Percentiles rank a stretch among this genome's conserved stretches.
phyloP scores from a whole-genome alignment of 768 basidiomycete species.

The Leccinum rimulosum region DNA sequence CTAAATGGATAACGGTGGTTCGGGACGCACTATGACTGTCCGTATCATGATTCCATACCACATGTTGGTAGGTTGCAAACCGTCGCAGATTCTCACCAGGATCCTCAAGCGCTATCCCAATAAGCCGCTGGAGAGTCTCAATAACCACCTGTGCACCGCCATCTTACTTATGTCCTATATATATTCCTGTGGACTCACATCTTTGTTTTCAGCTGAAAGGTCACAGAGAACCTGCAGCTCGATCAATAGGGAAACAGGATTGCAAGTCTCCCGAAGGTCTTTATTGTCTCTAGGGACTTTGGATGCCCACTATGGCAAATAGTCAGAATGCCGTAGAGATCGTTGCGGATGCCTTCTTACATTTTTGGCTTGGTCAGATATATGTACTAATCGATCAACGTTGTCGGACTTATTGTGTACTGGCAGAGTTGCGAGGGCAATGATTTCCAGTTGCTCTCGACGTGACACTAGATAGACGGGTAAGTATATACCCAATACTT shows the following conservation, averaged over 20 bases:
- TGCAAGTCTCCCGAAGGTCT: conserved; percentile 3
- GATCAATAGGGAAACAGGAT: conserved; percentile 24
- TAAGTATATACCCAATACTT: not conserved
- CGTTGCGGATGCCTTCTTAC: conserved; percentile 12
- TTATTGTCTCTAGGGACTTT: conserved; percentile 1
- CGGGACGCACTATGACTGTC: conserved; percentile 38
- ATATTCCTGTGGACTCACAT: conserved; percentile 14
- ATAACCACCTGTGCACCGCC: conserved; percentile 11
- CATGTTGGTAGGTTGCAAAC: conserved; percentile 53
- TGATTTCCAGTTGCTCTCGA: conserved; percentile 23
- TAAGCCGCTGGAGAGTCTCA: conserved; percentile 35
- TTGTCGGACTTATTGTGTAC: conserved; percentile 6
- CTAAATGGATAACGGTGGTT: not conserved
- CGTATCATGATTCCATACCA: conserved; percentile 48
- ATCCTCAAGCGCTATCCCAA: conserved; percentile 38
- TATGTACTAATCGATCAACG: conserved; percentile 6
- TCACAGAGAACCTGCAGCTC: conserved; percentile 25
- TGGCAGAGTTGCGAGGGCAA: conserved; percentile 25
- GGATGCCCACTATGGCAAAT: conserved; percentile 16
- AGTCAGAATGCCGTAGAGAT: conserved; percentile 2
- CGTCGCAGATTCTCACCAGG: conserved; percentile 39
- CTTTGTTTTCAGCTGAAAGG: conserved; percentile 9
- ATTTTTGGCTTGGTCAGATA: conserved; percentile 23
- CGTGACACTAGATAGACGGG: conserved; percentile 16
- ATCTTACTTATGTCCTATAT: not conserved